These are phyloP conservation scores for Stenocarpella maydis DNA, from an alignment of 2,329 filamentous ascomycete species.

Conservation along the genomic window DNA sequence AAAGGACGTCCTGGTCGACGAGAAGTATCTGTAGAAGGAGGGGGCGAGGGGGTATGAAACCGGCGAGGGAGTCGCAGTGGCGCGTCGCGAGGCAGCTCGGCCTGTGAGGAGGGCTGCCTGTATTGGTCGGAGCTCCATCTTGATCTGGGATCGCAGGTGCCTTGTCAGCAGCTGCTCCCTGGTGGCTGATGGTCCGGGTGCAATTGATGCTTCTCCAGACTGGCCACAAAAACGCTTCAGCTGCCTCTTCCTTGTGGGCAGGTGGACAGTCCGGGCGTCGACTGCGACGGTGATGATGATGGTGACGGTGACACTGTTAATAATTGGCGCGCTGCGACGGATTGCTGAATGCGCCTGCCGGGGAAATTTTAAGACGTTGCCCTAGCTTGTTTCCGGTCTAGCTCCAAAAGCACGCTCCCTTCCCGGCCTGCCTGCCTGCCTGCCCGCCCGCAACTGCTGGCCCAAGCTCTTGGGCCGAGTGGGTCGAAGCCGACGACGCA, in stretches of 20 bases:
- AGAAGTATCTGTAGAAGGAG: slow-evolving; percentile 23
- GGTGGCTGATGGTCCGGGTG: background rate
- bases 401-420: background rate
- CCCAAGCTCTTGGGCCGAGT: slow-evolving; percentile 8
- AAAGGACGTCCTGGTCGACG: slow-evolving; percentile 10
- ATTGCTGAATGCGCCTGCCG: slow-evolving; percentile 22
- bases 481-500: slow-evolving; percentile 9
- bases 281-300: background rate
- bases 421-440: background rate
- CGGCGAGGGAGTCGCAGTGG: background rate
- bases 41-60: background rate
- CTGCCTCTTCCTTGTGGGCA: background rate
- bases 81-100: slow-evolving; percentile 31
- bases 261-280: background rate
- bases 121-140: slow-evolving; percentile 33
- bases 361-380: background rate
- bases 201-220: background rate
- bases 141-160: background rate
- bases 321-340: slow-evolving; percentile 19
- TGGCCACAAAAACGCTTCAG: background rate
- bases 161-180: slow-evolving; percentile 1
- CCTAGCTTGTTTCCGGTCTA: background rate
- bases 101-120: slow-evolving; percentile 30
- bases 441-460: slow-evolving; percentile 6
- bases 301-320: background rate